Evolutionary conservation across 192 early-diverging fungal genomes (phyloP), one percentile per base, ranked within the genome.

Genomic region (Coemansia sp.): DNA sequence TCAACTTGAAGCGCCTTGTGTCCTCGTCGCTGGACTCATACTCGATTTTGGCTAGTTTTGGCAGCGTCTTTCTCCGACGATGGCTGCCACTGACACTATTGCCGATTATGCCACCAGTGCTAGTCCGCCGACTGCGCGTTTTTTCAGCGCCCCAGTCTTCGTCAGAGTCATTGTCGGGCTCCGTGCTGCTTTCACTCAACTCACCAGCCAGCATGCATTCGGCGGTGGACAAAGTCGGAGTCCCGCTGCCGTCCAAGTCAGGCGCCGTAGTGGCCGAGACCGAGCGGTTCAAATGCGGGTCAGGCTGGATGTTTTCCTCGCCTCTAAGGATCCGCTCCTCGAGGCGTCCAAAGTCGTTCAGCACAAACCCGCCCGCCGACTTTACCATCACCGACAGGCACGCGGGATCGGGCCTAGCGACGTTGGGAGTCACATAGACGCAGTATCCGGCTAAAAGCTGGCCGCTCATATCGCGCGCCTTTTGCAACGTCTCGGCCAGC

Each of bases 131-230:
- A 31, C 13, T 5, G 27, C 51, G 51, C 4, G 27, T 5, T 9
- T 54, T 27, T 9, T 27, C 13, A 13, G 29, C 13, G 51, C 61
- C 64, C 79, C 79, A 81, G 74, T 81, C 79, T 24, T 67, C 70
- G 62, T 81, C 79, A 14, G 63, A 54, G 19, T 76, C 79, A 48
- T 81, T 40, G 59, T 81, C 79, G 1, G 73, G 79, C 61, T 81
- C 78, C 16, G 65, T 64, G 62, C 78, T 81, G 76, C 77, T 78
- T 14, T 42, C 62, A 54, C 11, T 54, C 11, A 54, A n/a, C 51
- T 54, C 51, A 11, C 11, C 51, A 54, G 51, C 51, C 6, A 54
- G 51, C 51, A 54, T 14, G 29, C 51, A 54, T 24, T 33, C 51
- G 51, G 29, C 51, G 13, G 51, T 16, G 21, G 46, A 21, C n/a